Evolutionary conservation across 805 yeast genomes (phyloP), one percentile per base, ranked within the genome.

Genomic region (Ogataea minuta): DNA sequence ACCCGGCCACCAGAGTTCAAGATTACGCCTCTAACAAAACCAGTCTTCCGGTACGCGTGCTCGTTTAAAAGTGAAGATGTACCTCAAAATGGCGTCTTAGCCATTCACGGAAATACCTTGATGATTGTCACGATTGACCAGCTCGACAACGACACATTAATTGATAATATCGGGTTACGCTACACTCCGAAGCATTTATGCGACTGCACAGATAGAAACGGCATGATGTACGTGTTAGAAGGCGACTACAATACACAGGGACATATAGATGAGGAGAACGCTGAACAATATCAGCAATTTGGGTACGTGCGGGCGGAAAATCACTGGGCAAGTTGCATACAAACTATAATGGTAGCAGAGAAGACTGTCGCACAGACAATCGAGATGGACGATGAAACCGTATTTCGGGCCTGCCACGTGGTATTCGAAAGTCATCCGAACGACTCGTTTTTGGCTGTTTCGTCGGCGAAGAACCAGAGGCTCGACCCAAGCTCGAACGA

Each of bases 21-120:
- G 38, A 47, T 77, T 12, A 64, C 72, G 3, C 84, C 86, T 0
- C 53, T 74, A 30, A 56, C 67, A 14, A 71, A 63, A 41, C 68
- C 66, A 2, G 59, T 58, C 10, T 64, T 79, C 21, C 59, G 60
- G 8, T 59, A 60, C 24, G 83, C 81, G 0, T 62, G 76, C 8
- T 63, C 78, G 0, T 79, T 87, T 52, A 64, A 64, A 14, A 79
- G 86, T 30, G 85, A 76, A 43, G 93, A 84, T 44, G 67, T 74
- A 39, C 64, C 67, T 1, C 68, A 64, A 36, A 67, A 70, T 34
- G 91, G 91, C 2, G 63, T 81, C 3, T 78, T 87, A 19, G 89
- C 85, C 0, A 67, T 84, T 12, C 65, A 67, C 26, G 76, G 72
- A 2, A 68, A 67, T 29, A 69, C 64, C 14, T 62, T 87, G 42